Evolutionary conservation across 73 alveolate genomes (phyloP).

Genomic region (Tetrahymena thermophila): DNA sequence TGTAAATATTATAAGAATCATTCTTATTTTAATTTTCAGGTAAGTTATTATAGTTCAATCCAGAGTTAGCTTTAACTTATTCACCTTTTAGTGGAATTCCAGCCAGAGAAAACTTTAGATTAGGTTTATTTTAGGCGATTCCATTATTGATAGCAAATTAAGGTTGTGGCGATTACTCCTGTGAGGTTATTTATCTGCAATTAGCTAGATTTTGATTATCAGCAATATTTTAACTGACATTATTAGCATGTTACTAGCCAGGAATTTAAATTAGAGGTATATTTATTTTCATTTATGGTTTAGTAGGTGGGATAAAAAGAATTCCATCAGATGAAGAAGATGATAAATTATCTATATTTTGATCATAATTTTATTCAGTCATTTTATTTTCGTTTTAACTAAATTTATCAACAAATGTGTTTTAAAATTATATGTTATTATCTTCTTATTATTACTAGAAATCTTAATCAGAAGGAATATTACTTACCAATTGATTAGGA

Average conservation of each 20-base stretch:
- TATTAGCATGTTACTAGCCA: neutral
- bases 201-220: neutral
- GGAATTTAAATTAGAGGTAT: neutral
- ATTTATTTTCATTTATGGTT: neutral
- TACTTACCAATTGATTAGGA: neutral
- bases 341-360: neutral
- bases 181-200: neutral
- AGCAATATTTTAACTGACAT: neutral
- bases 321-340: neutral
- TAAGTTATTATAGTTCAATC: neutral
- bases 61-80: neutral
- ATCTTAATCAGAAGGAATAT: neutral
- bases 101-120: neutral
- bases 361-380: neutral
- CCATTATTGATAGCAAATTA: neutral
- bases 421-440: neutral
- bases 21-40: neutral
- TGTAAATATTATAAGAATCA: neutral
- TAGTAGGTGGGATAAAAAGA: neutral
- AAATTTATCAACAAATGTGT: neutral
- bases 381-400: neutral
- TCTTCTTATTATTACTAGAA: neutral
- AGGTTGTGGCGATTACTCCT: neutral
- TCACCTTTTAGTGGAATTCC: neutral
- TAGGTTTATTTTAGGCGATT: neutral